A percentile compares a stretch with the other conserved stretches of the same genome.
phyloP scores from a whole-genome alignment of 768 basidiomycete genomes.

The Termitomyces sp. region DNA sequence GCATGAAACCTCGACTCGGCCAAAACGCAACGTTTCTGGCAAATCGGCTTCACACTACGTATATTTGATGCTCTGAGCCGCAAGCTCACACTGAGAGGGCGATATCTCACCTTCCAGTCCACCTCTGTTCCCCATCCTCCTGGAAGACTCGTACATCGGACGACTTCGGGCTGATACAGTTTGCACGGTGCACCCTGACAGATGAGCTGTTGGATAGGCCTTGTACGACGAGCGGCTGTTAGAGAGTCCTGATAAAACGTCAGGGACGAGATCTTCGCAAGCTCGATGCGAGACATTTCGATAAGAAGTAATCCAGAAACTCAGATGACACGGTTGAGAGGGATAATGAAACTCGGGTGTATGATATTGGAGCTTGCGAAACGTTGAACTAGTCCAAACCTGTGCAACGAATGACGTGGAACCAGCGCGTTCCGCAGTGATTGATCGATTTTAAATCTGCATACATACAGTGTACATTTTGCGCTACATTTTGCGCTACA shows the following conservation, averaged over 20 bases:
- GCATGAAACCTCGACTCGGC: constrained; percentile 80
- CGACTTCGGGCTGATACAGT: constrained; percentile 74
- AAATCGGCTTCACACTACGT: constrained; percentile 84
- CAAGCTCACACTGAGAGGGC: neutral
- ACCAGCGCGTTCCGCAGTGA: neutral
- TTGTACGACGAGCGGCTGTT: constrained; percentile 63
- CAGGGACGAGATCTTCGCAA: constrained; percentile 67
- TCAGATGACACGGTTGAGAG: neutral
- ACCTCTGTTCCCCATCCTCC: constrained; percentile 76
- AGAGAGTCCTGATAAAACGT: constrained; percentile 68
- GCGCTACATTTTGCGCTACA: too few relatives aligned
- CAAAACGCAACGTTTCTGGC: constrained; percentile 77
- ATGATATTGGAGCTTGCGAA: neutral
- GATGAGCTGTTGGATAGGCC: constrained; percentile 69
- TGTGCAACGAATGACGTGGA: constrained; percentile 26
- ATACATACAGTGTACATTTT: constrained; percentile 6
- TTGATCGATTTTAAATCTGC: neutral
- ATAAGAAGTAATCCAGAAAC: neutral
- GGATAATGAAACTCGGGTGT: neutral
- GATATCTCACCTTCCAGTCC: constrained; percentile 76
- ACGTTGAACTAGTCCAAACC: neutral
- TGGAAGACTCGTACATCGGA: constrained; percentile 71
- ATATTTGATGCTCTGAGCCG: neutral
- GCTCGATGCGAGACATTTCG: constrained; percentile 65
- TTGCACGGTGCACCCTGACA: constrained; percentile 79